Evolutionary conservation across 768 basidiomycete genomes (phyloP).

Genomic region (Kwoniella bestiolae): DNA sequence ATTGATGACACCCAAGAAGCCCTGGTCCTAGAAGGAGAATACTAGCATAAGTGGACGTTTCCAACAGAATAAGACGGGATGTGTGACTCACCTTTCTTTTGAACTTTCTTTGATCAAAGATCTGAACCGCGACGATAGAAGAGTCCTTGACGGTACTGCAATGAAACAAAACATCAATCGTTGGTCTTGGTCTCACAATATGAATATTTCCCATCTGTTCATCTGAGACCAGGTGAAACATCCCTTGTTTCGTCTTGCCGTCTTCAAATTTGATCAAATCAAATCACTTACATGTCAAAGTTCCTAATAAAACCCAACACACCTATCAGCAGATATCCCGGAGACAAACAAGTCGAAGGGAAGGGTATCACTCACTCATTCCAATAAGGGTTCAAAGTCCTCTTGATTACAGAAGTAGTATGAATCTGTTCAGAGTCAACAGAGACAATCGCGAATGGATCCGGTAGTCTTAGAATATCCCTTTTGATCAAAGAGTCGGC

Average conservation of each 20-base stretch:
- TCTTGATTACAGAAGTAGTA: conserved; percentile 96
- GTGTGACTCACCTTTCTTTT: conserved; percentile 69
- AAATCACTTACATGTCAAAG: conserved; percentile 81
- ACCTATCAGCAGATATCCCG: neutral
- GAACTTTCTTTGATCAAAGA: conserved; percentile 99
- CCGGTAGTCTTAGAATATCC: conserved; percentile 78
- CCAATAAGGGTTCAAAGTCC: conserved; percentile 60
- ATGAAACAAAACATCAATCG: neutral
- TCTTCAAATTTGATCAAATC: neutral
- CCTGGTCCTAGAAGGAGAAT: conserved; percentile 68
- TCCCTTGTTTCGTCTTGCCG: neutral
- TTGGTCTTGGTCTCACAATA: neutral
- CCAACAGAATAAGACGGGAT: neutral
- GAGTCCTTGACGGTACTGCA: conserved; percentile 90
- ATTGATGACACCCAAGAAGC: conserved; percentile 97
- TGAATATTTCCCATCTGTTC: neutral
- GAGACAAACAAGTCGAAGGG: neutral
- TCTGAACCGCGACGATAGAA: conserved; percentile 96
- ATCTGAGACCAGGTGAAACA: neutral
- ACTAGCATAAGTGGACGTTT: neutral
- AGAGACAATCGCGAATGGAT: conserved; percentile 97
- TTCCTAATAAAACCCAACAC: conserved; percentile 64
- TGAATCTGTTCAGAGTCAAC: conserved; percentile 97
- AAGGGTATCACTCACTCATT: conserved; percentile 49
- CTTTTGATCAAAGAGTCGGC: conserved; percentile 60